A percentile compares a stretch with the other conserved stretches of the same genome.
Conservation (phyloP, 306 rosid species). For the Cicer arietinum region DNA sequence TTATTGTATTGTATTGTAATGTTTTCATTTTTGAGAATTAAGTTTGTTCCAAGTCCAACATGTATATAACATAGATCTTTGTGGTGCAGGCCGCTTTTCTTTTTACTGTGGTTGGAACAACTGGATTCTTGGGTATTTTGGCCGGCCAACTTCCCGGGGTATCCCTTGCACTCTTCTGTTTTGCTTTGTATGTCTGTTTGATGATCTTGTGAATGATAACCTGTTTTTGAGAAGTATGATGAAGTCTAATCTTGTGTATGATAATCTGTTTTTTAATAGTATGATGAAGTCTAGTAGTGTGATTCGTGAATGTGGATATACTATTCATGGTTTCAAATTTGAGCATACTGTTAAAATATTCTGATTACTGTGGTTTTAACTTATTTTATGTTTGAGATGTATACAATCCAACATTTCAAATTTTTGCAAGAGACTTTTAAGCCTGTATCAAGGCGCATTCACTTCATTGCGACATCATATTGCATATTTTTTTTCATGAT, state of each 20-base stretch:
- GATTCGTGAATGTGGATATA: slow-evolving; percentile 1
- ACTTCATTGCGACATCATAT: neutral
- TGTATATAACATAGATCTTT: slow-evolving; percentile 37
- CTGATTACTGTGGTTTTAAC: neutral
- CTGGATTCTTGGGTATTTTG: slow-evolving; percentile 81
- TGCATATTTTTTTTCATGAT: neutral
- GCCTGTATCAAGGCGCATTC: neutral
- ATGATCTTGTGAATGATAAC: slow-evolving; percentile 22
- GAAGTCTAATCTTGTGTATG: neutral
- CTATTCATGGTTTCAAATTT: neutral
- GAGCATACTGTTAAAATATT: neutral
- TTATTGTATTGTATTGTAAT: neutral
- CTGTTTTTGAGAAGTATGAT: slow-evolving; percentile 22
- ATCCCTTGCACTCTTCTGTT: slow-evolving; percentile 40
- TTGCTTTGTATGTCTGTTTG: slow-evolving; percentile 38
- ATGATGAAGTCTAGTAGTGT: slow-evolving; percentile 11
- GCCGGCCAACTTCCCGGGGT: slow-evolving; percentile 99
- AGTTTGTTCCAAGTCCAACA: slow-evolving; percentile 32
- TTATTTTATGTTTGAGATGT: slow-evolving; percentile 3
- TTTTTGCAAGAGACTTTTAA: neutral
- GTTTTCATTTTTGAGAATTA: neutral
- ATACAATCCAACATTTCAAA: neutral
- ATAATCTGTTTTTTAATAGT: slow-evolving; percentile 17
- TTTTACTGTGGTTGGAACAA: slow-evolving; percentile 93
- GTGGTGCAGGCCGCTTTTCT: slow-evolving; percentile 90